Percentiles rank a stretch among this genome's conserved stretches.
phyloP scores from a whole-genome alignment of 176 grass and related monocot genomes.

The Phyllostachys edulis region DNA sequence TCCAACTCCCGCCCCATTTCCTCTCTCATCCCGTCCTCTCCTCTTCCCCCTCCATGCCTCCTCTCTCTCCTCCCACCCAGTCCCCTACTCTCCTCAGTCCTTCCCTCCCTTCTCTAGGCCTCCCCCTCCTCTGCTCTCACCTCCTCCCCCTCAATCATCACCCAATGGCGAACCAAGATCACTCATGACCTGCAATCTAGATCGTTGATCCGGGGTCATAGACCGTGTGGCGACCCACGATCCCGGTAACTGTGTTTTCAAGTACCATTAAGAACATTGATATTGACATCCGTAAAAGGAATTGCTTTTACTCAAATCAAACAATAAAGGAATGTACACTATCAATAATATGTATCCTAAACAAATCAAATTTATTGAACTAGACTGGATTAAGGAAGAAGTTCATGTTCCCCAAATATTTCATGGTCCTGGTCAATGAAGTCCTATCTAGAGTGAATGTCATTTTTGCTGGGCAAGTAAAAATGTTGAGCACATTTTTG shows the following conservation, averaged over 20 bases:
- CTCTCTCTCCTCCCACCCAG: background rate
- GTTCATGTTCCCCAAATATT: background rate
- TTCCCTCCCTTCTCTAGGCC: background rate
- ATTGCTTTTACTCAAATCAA: background rate
- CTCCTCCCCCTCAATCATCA: background rate
- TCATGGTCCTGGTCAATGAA: slow-evolving; percentile 18
- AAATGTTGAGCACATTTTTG: background rate
- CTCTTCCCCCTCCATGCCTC: background rate
- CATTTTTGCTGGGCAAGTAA: background rate
- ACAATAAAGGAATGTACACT: slow-evolving; percentile 7
- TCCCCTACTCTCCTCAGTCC: background rate
- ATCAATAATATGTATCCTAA: slow-evolving; percentile 9
- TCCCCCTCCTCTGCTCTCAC: background rate
- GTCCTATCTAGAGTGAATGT: slow-evolving; percentile 8
- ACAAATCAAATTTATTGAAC: slow-evolving; percentile 1
- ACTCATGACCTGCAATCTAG: background rate
- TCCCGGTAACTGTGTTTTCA: background rate
- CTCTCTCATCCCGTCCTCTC: background rate
- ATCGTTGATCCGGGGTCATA: background rate
- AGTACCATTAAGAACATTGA: background rate
- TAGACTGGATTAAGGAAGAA: background rate
- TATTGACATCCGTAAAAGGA: background rate
- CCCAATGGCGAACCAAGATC: background rate
- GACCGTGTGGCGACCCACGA: background rate
- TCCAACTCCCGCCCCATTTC: background rate